Conservation (phyloP, 495 filamentous ascomycete genomes). For the Emericellopsis terricola region DNA sequence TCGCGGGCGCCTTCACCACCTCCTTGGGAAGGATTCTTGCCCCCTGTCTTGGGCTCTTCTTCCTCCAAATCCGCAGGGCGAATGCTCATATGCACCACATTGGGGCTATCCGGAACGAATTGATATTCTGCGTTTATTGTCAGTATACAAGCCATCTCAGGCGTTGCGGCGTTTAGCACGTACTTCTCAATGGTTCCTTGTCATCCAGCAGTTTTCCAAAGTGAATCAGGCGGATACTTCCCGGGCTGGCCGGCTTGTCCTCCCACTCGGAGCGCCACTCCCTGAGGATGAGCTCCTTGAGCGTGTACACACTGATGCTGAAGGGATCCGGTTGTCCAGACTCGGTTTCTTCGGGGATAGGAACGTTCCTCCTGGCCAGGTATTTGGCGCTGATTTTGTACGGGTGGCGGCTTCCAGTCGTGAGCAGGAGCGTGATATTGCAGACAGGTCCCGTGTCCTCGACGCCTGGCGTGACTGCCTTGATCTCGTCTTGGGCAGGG, state of each 20-base stretch:
- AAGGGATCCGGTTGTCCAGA: conserved; percentile 51
- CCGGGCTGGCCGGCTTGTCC: conserved; percentile 60
- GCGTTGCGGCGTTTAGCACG: no score
- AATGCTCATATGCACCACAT: conserved; percentile 37
- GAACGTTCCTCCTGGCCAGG: conserved; percentile 56
- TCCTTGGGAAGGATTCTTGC: conserved; percentile 43
- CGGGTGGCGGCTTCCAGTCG: conserved; percentile 65
- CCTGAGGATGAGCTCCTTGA: conserved; percentile 81
- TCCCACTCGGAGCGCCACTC: conserved; percentile 93
- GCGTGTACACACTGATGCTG: conserved; percentile 72
- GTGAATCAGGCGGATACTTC: conserved; percentile 70
- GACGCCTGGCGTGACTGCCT: neutral
- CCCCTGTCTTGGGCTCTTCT: conserved; percentile 34
- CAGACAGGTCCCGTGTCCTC: conserved; percentile 5
- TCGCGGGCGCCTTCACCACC: conserved; percentile 42
- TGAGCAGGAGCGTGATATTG: conserved; percentile 57
- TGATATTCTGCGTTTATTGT: conserved; percentile 43
- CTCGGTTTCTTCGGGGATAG: conserved; percentile 40
- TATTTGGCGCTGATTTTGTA: conserved; percentile 80
- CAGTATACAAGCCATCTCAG: no score
- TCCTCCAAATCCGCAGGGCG: conserved; percentile 2
- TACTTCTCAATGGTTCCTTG: conserved; percentile 48
- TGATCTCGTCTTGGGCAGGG: conserved; percentile 1
- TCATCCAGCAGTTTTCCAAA: conserved; percentile 81
- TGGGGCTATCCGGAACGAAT: conserved; percentile 50